Evolutionary conservation across 176 grass and related monocot genomes (phyloP).

Genomic region (Stipa capillata): DNA sequence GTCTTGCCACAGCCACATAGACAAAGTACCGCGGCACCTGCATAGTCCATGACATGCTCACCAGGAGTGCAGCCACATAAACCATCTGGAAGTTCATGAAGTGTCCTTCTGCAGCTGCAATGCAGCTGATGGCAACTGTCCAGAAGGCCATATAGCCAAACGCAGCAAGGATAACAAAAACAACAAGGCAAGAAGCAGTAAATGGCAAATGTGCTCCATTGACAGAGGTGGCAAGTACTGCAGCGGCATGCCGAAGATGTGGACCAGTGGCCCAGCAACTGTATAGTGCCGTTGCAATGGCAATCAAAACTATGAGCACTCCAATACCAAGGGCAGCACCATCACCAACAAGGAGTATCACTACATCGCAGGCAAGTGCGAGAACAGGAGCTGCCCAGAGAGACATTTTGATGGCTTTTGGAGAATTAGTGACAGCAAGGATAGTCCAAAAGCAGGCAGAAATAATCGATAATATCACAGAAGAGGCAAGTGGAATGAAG

Average conservation of each 20-base stretch:
- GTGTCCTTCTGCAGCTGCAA: constrained; percentile 44
- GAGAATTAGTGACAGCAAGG: constrained; percentile 36
- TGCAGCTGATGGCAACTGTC: constrained; percentile 68
- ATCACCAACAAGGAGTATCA: constrained; percentile 56
- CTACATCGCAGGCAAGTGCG: constrained; percentile 39
- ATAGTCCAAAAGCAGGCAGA: constrained; percentile 43
- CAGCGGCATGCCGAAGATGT: constrained; percentile 54
- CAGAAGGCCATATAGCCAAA: constrained; percentile 68
- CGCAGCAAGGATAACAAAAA: constrained; percentile 45
- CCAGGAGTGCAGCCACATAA: constrained; percentile 58
- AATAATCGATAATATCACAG: constrained; percentile 47
- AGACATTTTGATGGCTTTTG: constrained; percentile 62
- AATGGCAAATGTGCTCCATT: constrained; percentile 32
- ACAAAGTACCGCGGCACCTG: constrained; percentile 53
- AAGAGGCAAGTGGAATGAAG: constrained; percentile 41
- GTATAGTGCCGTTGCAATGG: constrained; percentile 50
- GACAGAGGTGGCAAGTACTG: constrained; percentile 50
- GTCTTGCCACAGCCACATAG: constrained; percentile 56
- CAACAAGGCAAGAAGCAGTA: constrained; percentile 25
- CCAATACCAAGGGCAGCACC: constrained; percentile 48
- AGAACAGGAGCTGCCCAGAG: constrained; percentile 66
- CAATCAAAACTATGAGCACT: constrained; percentile 40
- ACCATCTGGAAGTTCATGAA: constrained; percentile 38
- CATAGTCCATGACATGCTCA: constrained; percentile 92
- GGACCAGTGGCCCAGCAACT: constrained; percentile 65